Conservation (phyloP, 441 rosid genomes). For the Geranium incanum region DNA sequence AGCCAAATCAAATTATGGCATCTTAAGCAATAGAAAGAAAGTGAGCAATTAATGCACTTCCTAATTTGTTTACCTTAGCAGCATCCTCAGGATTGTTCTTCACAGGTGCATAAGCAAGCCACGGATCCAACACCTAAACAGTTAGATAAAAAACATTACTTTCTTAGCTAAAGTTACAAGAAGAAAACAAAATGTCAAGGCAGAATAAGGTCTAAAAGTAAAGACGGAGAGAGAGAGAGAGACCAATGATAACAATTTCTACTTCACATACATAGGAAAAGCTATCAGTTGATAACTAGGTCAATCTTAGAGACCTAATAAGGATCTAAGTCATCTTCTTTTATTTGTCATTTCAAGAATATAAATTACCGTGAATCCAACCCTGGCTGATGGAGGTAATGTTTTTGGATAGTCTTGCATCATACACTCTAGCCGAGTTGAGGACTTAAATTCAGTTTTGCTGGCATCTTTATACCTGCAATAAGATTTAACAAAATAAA, state of each 20-base stretch:
- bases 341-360: not conserved
- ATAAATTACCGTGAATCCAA: constrained; percentile 80
- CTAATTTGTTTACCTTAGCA: constrained; percentile 43
- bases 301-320: not conserved
- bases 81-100: constrained; percentile 81
- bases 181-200: not conserved
- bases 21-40: not conserved
- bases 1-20: not conserved
- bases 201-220: not conserved
- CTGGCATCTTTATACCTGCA: constrained; percentile 81
- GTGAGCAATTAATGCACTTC: too few species aligned
- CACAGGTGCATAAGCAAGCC: constrained; percentile 80
- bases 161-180: not conserved
- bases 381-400: constrained; percentile 72
- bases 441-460: constrained; percentile 83
- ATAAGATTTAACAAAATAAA: constrained; percentile 6
- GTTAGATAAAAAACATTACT: constrained; percentile 7
- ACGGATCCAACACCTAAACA: constrained; percentile 65
- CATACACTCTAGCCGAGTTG: constrained; percentile 94
- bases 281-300: not conserved
- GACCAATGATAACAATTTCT: not conserved
- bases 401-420: constrained; percentile 99
- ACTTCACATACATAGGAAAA: not conserved
- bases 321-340: not conserved
- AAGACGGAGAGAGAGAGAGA: not conserved